These are phyloP conservation scores for Perilla frutescens DNA, from an alignment of 257 asterid species.

Conservation along the genomic window DNA sequence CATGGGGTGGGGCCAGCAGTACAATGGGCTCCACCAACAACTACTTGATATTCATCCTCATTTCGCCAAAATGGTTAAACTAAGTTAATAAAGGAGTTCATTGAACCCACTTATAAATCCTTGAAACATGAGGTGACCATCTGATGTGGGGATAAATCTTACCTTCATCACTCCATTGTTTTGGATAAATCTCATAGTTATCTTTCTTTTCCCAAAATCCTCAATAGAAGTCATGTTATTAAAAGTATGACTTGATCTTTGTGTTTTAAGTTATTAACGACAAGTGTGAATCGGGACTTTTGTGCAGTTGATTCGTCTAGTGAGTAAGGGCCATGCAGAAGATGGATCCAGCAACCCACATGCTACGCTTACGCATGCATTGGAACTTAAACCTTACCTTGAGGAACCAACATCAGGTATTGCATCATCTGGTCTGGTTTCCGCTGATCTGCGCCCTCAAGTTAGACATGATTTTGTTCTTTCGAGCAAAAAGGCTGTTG, in stretches of 20 bases:
- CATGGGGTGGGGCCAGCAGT: no score
- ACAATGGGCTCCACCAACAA: no score
- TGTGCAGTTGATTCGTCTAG: constrained; percentile 86
- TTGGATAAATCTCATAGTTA: constrained; percentile 13
- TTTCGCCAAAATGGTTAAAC: no score
- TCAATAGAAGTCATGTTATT: constrained; percentile 24
- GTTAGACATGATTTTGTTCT: constrained; percentile 94
- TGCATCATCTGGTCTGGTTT: constrained; percentile 53
- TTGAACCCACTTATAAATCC: no score
- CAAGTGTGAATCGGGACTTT: constrained; percentile 40
- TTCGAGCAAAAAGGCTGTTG: constrained; percentile 72
- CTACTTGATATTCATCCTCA: no score
- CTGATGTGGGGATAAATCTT: not conserved
- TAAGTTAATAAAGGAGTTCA: no score
- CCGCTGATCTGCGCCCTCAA: constrained; percentile 91
- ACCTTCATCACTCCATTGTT: constrained; percentile 14
- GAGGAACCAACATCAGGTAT: constrained; percentile 81
- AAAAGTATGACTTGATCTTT: constrained; percentile 31
- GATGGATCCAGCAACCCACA: constrained; percentile 56
- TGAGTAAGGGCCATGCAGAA: constrained; percentile 61
- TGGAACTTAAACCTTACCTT: constrained; percentile 91
- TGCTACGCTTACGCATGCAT: constrained; percentile 70
- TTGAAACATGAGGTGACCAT: no score
- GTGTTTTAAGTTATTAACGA: constrained; percentile 29
- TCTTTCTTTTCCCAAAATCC: constrained; percentile 8